Evolutionary conservation across 352 stramenopile species (phyloP).

Genomic region (Pythium insidiosum): DNA sequence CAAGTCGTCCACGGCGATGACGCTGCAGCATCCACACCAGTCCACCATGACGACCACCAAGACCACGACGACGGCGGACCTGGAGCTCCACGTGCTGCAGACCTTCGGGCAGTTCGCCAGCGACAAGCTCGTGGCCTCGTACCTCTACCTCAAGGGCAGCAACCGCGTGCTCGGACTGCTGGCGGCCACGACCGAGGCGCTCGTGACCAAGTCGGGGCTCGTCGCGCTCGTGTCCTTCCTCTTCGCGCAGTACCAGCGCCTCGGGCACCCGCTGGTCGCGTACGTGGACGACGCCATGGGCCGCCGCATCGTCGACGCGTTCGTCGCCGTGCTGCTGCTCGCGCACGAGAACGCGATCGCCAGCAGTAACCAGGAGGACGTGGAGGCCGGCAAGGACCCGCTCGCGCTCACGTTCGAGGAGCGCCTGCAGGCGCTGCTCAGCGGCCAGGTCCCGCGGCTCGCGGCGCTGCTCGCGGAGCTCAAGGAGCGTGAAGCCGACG

Average conservation of each 20-base stretch:
- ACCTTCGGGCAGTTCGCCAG: slow-evolving; percentile 31
- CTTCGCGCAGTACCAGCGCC: slow-evolving; percentile 47
- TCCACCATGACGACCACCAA: not conserved
- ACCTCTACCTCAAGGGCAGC: slow-evolving; percentile 40
- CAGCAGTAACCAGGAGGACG: not conserved
- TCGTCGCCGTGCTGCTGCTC: slow-evolving; percentile 44
- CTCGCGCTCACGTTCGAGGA: slow-evolving; percentile 32
- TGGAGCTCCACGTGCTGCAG: slow-evolving; percentile 53
- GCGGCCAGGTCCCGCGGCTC: slow-evolving; percentile 15
- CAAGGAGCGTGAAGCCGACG: slow-evolving; percentile 14
- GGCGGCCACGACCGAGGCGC: slow-evolving; percentile 35
- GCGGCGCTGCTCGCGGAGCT: slow-evolving; percentile 24
- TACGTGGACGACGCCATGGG: slow-evolving; percentile 57
- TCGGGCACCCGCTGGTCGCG: slow-evolving; percentile 40
- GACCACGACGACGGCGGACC: slow-evolving; percentile 14
- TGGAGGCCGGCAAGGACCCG: slow-evolving; percentile 18
- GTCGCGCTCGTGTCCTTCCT: slow-evolving; percentile 29
- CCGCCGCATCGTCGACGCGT: slow-evolving; percentile 39
- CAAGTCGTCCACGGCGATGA: no score
- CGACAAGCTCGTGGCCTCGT: slow-evolving; percentile 31
- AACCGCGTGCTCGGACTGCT: slow-evolving; percentile 36
- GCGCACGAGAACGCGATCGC: slow-evolving; percentile 24
- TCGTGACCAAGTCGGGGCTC: slow-evolving; percentile 33
- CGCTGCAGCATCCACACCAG: no score
- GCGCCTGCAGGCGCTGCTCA: slow-evolving; percentile 26